phyloP scores from a whole-genome alignment of 2,329 filamentous ascomycete species.

The Pseudogymnoascus sp. region DNA sequence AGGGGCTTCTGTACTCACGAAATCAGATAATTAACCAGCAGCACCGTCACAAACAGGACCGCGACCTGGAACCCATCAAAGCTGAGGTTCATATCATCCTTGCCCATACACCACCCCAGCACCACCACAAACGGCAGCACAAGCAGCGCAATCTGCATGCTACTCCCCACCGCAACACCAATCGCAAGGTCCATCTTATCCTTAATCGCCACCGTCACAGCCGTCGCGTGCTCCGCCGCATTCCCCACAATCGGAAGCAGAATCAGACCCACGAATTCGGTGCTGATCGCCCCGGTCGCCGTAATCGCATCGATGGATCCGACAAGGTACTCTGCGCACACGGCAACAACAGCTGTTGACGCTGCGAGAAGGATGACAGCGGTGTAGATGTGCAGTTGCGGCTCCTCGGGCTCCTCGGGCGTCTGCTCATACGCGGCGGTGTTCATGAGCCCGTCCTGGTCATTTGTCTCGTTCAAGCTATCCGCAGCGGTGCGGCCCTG shows the following conservation, averaged over 20 bases:
- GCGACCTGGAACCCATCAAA: conserved; percentile 83
- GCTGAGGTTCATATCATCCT: conserved; percentile 59
- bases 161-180: conserved; percentile 74
- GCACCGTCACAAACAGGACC: conserved; percentile 72
- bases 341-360: conserved; percentile 65
- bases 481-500: conserved; percentile 21
- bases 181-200: conserved; percentile 73
- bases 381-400: conserved; percentile 64
- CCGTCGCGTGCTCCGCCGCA: conserved; percentile 74
- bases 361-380: conserved; percentile 63
- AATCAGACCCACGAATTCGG: conserved; percentile 74
- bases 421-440: conserved; percentile 34
- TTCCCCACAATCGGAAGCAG: conserved; percentile 77
- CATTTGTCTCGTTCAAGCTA: conserved; percentile 15
- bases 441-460: conserved; percentile 35
- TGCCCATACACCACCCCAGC: conserved; percentile 66
- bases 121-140: conserved; percentile 76
- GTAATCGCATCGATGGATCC: conserved; percentile 68
- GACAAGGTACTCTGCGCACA: conserved; percentile 73
- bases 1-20: conserved; percentile 17
- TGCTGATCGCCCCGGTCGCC: conserved; percentile 62
- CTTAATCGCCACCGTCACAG: conserved; percentile 70
- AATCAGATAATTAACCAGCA: conserved; percentile 82
- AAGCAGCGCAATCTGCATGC: conserved; percentile 75
- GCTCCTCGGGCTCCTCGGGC: conserved; percentile 61